Base-by-base conservation (phyloP, 2,329 filamentous ascomycete species). In the Exophiala oligosperma region DNA sequence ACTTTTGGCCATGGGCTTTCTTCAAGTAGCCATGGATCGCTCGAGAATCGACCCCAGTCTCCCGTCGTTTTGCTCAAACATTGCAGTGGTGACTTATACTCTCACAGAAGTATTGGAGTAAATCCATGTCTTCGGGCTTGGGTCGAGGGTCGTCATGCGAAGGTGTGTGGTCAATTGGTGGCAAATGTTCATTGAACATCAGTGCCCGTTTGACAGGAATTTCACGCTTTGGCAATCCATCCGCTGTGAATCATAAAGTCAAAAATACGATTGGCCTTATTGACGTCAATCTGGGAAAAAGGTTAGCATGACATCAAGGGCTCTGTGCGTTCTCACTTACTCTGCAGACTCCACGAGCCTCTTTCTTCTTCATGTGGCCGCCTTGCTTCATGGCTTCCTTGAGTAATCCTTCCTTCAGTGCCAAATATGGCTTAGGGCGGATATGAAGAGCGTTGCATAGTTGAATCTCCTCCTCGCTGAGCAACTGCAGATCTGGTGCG, bases 181-280 rank as follows among this genome's bases (percentile, higher is more conserved):
- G 32, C 32, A 35, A 35, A 35, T 35, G 32, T 35, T 9, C 9
- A 35, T 2, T 2, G 6, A 9, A 35, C 6, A 35, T 35, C 8
- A 11, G 11, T 2, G 9, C 32, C 4, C 8, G 6, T 35, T 2
- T 35, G 32, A 35, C 9, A 35, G 32, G 32, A 9, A 35, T 41
- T 11, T 63, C 74, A 95, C 26, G 87, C 89, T 78, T 95, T 94
- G 32, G 87, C 89, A 60, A 97, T 87, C 92, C 93, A 97, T 2
- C 93, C 94, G 56, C 87, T 87, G 70, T 92, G 90, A 62, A 96
- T 90, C 77, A 97, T 92, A 72, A 97, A 97, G 73, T 97, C 94
- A 74, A 93, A 97, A 57, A 97, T 85, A 64, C 91, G 83, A 17
- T 89, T 87, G 0, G 90, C 88, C 73, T 97, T 97, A 63, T 89